Evolutionary conservation across 441 rosid genomes (phyloP).

Genomic region (Erysimum pusillum): DNA sequence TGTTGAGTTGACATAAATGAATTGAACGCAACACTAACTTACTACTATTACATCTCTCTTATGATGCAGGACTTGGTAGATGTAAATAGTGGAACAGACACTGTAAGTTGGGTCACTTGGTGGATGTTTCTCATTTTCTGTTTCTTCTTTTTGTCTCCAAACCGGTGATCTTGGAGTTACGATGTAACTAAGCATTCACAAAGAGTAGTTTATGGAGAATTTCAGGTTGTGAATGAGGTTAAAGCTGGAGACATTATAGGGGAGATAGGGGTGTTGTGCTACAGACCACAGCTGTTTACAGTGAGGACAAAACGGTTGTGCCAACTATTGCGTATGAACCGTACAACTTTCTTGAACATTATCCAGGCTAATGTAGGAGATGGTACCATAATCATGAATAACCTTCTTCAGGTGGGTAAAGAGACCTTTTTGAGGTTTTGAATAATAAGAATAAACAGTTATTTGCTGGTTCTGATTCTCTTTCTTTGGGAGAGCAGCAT

Average conservation of each 20-base stretch:
- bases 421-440: too few species aligned
- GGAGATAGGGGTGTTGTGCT: constrained; percentile 89
- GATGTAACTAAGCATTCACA: constrained; percentile 19
- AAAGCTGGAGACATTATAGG: constrained; percentile 78
- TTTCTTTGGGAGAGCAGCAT: constrained; percentile 53
- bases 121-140: neutral
- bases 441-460: neutral
- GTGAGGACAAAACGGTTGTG: constrained; percentile 82
- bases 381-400: constrained; percentile 86
- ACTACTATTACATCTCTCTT: neutral
- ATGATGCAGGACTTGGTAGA: constrained; percentile 69
- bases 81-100: constrained; percentile 62
- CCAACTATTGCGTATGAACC: constrained; percentile 83
- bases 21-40: neutral
- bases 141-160: neutral
- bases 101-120: constrained; percentile 52
- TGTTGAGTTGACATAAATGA: constrained; percentile 1
- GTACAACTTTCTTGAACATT: constrained; percentile 76
- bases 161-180: neutral
- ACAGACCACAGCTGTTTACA: constrained; percentile 80
- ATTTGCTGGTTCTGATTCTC: neutral
- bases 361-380: constrained; percentile 91
- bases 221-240: constrained; percentile 74
- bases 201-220: constrained; percentile 29
- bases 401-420: constrained; percentile 79